A percentile compares a stretch with the other conserved stretches of the same genome.
phyloP scores from a whole-genome alignment of 1,284 basidiomycete genomes.

The Inonotus obliquus region DNA sequence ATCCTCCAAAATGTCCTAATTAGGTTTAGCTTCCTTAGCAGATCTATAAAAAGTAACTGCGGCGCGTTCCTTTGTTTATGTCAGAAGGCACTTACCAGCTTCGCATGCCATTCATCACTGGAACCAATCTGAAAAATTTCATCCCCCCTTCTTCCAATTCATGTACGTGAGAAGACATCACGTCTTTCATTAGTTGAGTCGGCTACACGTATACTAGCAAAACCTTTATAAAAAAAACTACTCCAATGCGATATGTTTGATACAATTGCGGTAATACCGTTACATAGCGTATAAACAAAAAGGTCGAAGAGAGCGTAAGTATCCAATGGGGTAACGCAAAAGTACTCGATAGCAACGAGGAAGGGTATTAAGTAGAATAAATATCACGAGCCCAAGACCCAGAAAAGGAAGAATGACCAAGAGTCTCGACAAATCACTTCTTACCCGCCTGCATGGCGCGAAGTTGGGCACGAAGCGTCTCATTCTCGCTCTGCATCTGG shows the following conservation, averaged over 20 bases:
- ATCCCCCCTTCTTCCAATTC: not conserved
- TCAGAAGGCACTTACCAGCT: not conserved
- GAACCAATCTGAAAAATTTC: not conserved
- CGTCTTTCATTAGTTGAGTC: not conserved
- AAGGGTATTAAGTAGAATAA: not conserved
- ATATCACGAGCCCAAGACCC: not conserved
- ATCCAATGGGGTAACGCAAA: not conserved
- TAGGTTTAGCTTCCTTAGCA: conserved; percentile 3
- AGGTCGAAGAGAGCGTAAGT: not conserved
- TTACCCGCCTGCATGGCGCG: conserved; percentile 34
- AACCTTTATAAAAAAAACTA: conserved; percentile 1
- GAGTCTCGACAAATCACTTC: conserved; percentile 1
- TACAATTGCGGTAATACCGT: conserved; percentile 9
- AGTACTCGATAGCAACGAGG: not conserved
- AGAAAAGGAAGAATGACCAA: not conserved
- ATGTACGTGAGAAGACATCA: not conserved
- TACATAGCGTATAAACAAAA: conserved; percentile 19
- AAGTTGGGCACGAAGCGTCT: conserved; percentile 60
- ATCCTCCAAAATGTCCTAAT: not conserved
- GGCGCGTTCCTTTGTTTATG: not conserved
- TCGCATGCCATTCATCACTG: not conserved
- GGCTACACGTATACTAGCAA: not conserved
- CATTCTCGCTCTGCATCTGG: conserved; percentile 72
- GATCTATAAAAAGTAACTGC: conserved; percentile 2
- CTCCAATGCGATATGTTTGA: conserved; percentile 4